Conservation (phyloP, 2,329 filamentous ascomycete genomes). For the Cladophialophora carrionii region DNA sequence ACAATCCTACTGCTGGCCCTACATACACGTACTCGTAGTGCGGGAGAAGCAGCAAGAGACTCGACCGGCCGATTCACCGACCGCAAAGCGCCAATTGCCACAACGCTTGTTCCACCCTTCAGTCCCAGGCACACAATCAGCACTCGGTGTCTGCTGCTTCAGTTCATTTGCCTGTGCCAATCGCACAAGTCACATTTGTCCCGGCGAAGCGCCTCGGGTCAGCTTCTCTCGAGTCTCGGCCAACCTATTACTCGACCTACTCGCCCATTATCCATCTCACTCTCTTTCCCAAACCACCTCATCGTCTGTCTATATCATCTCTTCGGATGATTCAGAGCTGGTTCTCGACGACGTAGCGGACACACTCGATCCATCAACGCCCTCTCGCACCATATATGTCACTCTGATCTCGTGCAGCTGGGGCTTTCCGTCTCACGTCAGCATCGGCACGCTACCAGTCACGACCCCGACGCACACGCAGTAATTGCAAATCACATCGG, state of each 20-base stretch:
- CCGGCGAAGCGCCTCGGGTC: constrained; percentile 28
- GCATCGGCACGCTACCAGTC: constrained; percentile 21
- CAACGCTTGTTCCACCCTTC: constrained; percentile 30
- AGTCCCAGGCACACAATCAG: constrained; percentile 4
- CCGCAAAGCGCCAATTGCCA: constrained; percentile 35
- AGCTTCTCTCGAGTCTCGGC: constrained; percentile 13
- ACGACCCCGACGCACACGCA: not conserved
- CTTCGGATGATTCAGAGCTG: constrained; percentile 32
- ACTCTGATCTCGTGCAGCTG: constrained; percentile 4
- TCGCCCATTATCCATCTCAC: constrained; percentile 13
- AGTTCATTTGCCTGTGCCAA: constrained; percentile 20
- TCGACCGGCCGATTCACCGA: constrained; percentile 26
- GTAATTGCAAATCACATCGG: constrained; percentile 11
- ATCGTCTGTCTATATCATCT: constrained; percentile 13
- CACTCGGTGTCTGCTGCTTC: constrained; percentile 8
- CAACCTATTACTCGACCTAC: constrained; percentile 31
- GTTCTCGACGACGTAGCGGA: constrained; percentile 31
- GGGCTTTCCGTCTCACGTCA: constrained; percentile 33
- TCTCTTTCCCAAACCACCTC: constrained; percentile 21
- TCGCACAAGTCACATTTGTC: constrained; percentile 23
- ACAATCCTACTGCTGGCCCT: constrained; percentile 10
- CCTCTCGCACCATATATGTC: constrained; percentile 18
- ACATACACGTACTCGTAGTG: no score
- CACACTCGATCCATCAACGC: not conserved
- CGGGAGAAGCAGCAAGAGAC: constrained; percentile 5